Conservation (phyloP, 495 filamentous ascomycete species). For the Lepraria neglecta region DNA sequence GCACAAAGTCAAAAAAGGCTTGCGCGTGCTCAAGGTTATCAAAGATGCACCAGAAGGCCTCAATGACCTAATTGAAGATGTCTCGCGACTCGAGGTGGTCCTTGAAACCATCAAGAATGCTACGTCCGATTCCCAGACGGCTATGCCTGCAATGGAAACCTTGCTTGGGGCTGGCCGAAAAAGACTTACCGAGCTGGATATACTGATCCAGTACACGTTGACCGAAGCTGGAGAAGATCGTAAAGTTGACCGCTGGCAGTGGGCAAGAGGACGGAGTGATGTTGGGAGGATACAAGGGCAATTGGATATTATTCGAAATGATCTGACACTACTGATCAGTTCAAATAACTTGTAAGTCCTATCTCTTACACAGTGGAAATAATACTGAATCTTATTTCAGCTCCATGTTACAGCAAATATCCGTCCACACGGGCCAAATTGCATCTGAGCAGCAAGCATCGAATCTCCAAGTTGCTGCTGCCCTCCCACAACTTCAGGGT, state of each 20-base stretch:
- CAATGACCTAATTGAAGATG: background rate
- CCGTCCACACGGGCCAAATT: background rate
- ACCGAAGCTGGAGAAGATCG: background rate
- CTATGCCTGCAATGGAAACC: background rate
- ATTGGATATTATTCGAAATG: background rate
- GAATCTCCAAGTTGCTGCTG: background rate
- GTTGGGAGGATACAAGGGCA: background rate
- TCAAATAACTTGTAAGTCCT: background rate
- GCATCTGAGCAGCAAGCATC: background rate
- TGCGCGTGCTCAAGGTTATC: background rate
- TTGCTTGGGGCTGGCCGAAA: background rate
- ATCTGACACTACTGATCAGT: conserved; percentile 2
- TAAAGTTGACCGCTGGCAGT: conserved; percentile 9
- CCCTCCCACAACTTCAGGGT: background rate
- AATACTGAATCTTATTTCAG: background rate
- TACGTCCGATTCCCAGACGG: too few species aligned
- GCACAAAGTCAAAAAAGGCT: background rate
- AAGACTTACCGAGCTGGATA: background rate
- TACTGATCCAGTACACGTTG: conserved; percentile 4
- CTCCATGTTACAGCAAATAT: background rate
- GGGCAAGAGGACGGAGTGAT: background rate
- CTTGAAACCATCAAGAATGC: background rate
- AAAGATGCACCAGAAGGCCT: background rate
- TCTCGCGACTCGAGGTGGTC: background rate
- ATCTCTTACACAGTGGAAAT: background rate